These are phyloP conservation scores for Gloeopeniophorella convolvens DNA, from an alignment of 768 basidiomycete species.

Conservation along the genomic window DNA sequence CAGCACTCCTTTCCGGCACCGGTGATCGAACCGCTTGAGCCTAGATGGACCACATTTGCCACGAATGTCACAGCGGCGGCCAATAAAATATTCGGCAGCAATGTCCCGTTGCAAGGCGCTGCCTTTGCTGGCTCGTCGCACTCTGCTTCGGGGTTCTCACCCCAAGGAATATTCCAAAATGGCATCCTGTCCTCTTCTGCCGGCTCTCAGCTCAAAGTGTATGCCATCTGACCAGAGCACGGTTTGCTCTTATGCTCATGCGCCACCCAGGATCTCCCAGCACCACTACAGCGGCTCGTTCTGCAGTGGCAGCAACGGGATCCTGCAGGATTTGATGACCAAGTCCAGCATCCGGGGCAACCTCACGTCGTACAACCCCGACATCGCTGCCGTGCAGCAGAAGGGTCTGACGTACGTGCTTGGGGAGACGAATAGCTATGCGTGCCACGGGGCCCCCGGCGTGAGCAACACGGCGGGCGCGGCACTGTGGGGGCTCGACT, in stretches of 20 bases:
- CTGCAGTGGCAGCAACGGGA: slow-evolving; percentile 45
- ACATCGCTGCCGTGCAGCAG: slow-evolving; percentile 44
- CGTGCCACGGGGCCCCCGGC: slow-evolving; percentile 40
- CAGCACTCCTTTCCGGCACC: too few relatives aligned
- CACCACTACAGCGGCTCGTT: slow-evolving; percentile 52
- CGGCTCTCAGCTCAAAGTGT: slow-evolving; percentile 45
- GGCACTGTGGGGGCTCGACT: slow-evolving; percentile 62
- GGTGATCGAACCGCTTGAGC: neutral
- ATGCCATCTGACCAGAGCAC: slow-evolving; percentile 21
- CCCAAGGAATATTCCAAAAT: slow-evolving; percentile 44
- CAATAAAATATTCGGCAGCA: slow-evolving; percentile 32
- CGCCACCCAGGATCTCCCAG: slow-evolving; percentile 42
- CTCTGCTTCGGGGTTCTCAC: slow-evolving; percentile 40
- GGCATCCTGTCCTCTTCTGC: slow-evolving; percentile 39
- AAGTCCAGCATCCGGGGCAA: slow-evolving; percentile 51
- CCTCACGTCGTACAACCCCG: slow-evolving; percentile 42
- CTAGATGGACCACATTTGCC: slow-evolving; percentile 52
- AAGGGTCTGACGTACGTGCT: slow-evolving; percentile 50
- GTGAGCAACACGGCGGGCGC: slow-evolving; percentile 69
- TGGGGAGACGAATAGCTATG: slow-evolving; percentile 34
- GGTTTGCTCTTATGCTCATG: neutral
- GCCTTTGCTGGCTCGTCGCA: slow-evolving; percentile 48
- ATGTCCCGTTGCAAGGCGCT: slow-evolving; percentile 40
- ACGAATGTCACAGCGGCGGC: slow-evolving; percentile 37
- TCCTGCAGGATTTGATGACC: slow-evolving; percentile 60